Evolutionary conservation across 2,329 filamentous ascomycete species (phyloP).

Genomic region (Aspergillus fischeri): DNA sequence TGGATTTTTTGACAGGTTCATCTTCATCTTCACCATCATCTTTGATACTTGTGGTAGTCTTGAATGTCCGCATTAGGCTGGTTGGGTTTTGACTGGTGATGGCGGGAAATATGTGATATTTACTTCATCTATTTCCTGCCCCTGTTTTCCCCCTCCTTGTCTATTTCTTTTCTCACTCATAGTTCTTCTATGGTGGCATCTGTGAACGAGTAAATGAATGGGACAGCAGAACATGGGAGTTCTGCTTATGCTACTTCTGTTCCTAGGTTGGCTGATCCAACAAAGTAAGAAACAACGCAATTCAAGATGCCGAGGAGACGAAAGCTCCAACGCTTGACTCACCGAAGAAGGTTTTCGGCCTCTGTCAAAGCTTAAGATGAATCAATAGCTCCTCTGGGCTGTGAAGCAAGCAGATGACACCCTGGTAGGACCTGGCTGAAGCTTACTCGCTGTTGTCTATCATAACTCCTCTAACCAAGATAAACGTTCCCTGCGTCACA

Average conservation of each 20-base stretch:
- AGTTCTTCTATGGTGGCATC: slow-evolving; percentile 10
- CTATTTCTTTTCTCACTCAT: slow-evolving; percentile 11
- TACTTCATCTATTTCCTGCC: slow-evolving; percentile 1
- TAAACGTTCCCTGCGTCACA: background rate
- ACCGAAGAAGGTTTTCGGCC: background rate
- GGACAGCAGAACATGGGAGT: slow-evolving; percentile 27
- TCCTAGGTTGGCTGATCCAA: slow-evolving; percentile 6
- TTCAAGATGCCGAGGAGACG: background rate
- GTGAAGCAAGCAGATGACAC: background rate
- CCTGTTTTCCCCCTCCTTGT: slow-evolving; percentile 12
- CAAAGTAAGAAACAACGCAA: background rate
- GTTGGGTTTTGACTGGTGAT: slow-evolving; percentile 3
- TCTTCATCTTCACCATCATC: background rate
- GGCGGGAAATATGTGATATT: slow-evolving; percentile 6
- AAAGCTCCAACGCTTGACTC: too few species aligned
- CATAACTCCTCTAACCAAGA: background rate
- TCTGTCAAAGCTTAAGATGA: background rate
- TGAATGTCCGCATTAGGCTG: slow-evolving; percentile 1
- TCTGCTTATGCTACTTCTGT: slow-evolving; percentile 17
- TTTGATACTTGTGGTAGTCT: slow-evolving; percentile 1
- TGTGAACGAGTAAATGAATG: slow-evolving; percentile 30
- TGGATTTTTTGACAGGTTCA: background rate
- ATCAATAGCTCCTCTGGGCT: background rate
- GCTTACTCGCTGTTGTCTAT: background rate
- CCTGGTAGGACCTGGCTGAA: background rate